Conservation (phyloP, 257 asterid genomes). For the Jacaranda copaia region DNA sequence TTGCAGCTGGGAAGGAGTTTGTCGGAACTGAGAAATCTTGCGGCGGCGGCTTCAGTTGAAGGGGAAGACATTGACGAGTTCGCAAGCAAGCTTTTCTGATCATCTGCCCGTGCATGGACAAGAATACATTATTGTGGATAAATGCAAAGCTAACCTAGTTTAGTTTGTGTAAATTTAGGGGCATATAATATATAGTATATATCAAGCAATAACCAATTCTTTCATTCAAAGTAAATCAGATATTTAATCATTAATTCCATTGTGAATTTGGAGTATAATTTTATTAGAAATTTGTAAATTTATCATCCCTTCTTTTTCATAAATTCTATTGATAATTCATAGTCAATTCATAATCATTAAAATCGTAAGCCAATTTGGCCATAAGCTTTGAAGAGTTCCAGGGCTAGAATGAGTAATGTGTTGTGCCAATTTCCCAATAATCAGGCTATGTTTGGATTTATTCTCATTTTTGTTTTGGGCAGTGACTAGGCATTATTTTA, state of each 20-base stretch:
- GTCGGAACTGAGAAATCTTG: conserved; percentile 65
- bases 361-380: too few species aligned
- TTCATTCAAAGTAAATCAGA: conserved; percentile 18
- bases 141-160: conserved; percentile 7
- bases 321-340: too few species aligned
- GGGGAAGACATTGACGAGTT: conserved; percentile 47
- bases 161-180: conserved; percentile 9
- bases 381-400: too few species aligned
- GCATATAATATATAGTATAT: background rate
- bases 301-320: too few species aligned
- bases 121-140: background rate
- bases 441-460: too few species aligned
- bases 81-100: conserved; percentile 76
- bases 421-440: too few species aligned
- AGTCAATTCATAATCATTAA: too few species aligned
- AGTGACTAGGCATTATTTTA: too few species aligned
- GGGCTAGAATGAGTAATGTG: too few species aligned
- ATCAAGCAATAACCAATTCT: background rate
- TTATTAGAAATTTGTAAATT: too few species aligned
- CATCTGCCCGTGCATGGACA: background rate
- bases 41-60: conserved; percentile 36
- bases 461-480: too few species aligned
- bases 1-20: conserved; percentile 76
- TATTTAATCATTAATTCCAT: background rate
- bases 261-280: background rate